phyloP scores from a whole-genome alignment of 352 stramenopile genomes.

The Aphanomyces stellatus region DNA sequence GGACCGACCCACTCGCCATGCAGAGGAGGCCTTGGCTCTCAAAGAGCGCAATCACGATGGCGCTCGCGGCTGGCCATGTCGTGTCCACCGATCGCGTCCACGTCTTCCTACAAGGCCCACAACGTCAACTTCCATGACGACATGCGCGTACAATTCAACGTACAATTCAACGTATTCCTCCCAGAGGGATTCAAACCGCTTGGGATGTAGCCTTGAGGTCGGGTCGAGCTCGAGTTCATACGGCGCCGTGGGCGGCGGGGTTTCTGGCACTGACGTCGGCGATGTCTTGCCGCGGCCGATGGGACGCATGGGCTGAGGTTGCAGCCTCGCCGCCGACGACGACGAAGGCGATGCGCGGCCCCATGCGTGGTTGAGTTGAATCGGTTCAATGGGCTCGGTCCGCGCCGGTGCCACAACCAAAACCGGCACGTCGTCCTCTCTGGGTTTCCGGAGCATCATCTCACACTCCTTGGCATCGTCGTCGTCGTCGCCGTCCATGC shows the following conservation, averaged over 20 bases:
- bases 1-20: conserved; percentile 64
- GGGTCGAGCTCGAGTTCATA: conserved; percentile 36
- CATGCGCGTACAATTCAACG: background rate
- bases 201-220: conserved; percentile 37
- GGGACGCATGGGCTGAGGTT: background rate
- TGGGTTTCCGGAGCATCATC: background rate
- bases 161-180: conserved; percentile 64
- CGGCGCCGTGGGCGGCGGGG: background rate
- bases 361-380: conserved; percentile 6
- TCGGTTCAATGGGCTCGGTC: background rate
- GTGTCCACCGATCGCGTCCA: background rate
- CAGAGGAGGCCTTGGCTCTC: conserved; percentile 39
- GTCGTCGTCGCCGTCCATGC: background rate
- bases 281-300: background rate
- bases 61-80: background rate
- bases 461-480: background rate
- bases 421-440: background rate
- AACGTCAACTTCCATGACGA: background rate
- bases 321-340: background rate
- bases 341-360: background rate
- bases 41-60: conserved; percentile 34
- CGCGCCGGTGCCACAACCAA: background rate
- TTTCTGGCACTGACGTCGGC: background rate
- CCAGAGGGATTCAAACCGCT: conserved; percentile 70
- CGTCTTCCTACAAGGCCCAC: background rate